Conservation (phyloP, 192 early-diverging fungal genomes). For the Geranomyces michiganensis region DNA sequence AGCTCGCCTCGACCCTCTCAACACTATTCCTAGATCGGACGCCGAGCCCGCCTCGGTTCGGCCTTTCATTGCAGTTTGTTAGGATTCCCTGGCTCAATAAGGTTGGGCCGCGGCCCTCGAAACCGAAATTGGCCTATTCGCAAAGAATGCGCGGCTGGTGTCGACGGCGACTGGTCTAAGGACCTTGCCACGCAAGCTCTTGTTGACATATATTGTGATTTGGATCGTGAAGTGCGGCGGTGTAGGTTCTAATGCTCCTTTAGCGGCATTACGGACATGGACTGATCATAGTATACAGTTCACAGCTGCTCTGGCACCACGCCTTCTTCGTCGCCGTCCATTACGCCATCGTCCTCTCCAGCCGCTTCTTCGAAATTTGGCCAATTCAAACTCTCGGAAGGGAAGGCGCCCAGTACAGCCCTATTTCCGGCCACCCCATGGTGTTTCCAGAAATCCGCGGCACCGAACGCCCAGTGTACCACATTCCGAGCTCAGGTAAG, state of each 20-base stretch:
- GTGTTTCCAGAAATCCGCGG: slow-evolving; percentile 1
- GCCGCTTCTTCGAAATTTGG: background rate
- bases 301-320: slow-evolving; percentile 3
- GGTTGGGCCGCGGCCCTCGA: background rate
- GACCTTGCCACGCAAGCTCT: background rate
- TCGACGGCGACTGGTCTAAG: background rate
- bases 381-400: background rate
- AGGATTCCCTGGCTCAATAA: background rate
- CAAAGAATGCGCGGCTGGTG: background rate
- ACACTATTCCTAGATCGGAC: background rate
- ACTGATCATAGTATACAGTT: background rate
- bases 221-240: slow-evolving; percentile 6
- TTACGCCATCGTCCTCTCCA: background rate
- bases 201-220: background rate
- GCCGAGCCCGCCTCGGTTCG: background rate
- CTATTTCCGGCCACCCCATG: background rate
- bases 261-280: too few relatives aligned
- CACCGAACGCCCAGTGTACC: background rate
- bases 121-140: background rate
- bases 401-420: background rate
- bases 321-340: slow-evolving; percentile 3
- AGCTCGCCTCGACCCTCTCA: background rate
- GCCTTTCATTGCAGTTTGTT: slow-evolving; percentile 2
- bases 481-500: slow-evolving; percentile 2
- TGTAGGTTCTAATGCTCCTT: slow-evolving; percentile 2